Evolutionary conservation across 768 basidiomycete species (phyloP), one percentile per base, ranked within the genome.

Genomic region (Boletus bicolor): DNA sequence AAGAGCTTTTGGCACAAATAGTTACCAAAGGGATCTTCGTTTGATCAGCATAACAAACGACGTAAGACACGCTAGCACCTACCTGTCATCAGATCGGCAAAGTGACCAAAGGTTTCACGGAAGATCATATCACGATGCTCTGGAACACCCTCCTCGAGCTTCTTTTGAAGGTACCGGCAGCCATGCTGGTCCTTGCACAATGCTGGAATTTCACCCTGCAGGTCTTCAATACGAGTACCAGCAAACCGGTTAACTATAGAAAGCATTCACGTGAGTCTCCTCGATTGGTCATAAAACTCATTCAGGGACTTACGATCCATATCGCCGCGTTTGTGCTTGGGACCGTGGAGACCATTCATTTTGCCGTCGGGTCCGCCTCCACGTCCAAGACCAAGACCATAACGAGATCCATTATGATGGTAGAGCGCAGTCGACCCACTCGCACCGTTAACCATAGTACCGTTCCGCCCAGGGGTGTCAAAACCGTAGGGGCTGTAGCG

Each of bases 121-220:
- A 98, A 99, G 70, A 99, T 99, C 91, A 98, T 95, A 67, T 99
- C 97, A 51, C 97, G 85, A 73, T 99, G 95, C 70, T 96, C 95
- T 5, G 96, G 82, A 56, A 89, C 84, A 53, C 91, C 92, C 68
- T 99, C 97, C 71, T 99, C 97, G 26, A 99, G 81, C 75, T 98
- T 98, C 84, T 98, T 98, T 75, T 99, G 97, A 54, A 99, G 76
- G 69, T 98, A 99, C 36, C 97, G 85, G 68, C 97, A 99, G 3
- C 97, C 97, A 72, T 98, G 96, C 73, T 99, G 97, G 73, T 99
- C 97, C 72, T 98, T 98, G 83, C 97, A 98, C 17, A 99, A 75
- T 1, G 84, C 78, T 14, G 93, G 85, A 56, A 99, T 96, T 73
- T 99, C 96, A 55, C 96, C 96, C 62, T 90, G 87, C 24, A 99